Evolutionary conservation across 2,329 filamentous ascomycete genomes (phyloP), one percentile per base, ranked within the genome.

Genomic region (Alternaria sp.): DNA sequence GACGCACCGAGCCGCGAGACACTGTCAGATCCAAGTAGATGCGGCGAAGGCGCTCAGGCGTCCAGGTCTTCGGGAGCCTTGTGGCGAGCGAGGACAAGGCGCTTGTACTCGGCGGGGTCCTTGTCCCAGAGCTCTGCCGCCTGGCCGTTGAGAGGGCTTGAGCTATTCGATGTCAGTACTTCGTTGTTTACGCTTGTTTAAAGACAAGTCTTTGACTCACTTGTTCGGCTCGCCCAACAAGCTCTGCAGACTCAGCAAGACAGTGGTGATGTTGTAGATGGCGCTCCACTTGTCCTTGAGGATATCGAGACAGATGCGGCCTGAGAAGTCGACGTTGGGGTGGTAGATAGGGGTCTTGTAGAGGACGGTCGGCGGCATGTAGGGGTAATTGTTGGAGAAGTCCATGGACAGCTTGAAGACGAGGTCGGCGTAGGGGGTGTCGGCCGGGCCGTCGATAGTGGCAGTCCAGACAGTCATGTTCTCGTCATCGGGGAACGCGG

Each of bases 271-370:
- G 77, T 98, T 98, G 86, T 97, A 96, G 46, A 96, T 94, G 17
- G 96, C 93, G 63, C 93, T 97, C 96, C 96, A 99, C 84, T 97
- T 97, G 81, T 98, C 96, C 86, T 97, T 98, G 69, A 99, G 86
- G 71, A 99, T 99, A 77, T 99, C 96, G 65, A 99, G 86, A 81
- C 96, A 99, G 81, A 99, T 99, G 60, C 96, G 89, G 44, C 96
- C 96, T 4, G 92, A 94, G 84, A 99, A 97, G 83, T 99, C 96
- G 73, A 99, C 93, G 75, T 99, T 99, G 57, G 96, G 96, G 81
- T 99, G 96, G 85, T 98, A 99, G 82, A 99, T 97, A 40, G 96
- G 96, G 7, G 96, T 99, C 85, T 94, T 97, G 89, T 97, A 99
- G 63, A 97, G 87, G 17, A 99, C 96, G 3, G 91, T 93, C 0